A percentile compares a stretch with the other conserved stretches of the same genome.
phyloP scores from a whole-genome alignment of 75 land plant genomes.

The Pinus taeda region DNA sequence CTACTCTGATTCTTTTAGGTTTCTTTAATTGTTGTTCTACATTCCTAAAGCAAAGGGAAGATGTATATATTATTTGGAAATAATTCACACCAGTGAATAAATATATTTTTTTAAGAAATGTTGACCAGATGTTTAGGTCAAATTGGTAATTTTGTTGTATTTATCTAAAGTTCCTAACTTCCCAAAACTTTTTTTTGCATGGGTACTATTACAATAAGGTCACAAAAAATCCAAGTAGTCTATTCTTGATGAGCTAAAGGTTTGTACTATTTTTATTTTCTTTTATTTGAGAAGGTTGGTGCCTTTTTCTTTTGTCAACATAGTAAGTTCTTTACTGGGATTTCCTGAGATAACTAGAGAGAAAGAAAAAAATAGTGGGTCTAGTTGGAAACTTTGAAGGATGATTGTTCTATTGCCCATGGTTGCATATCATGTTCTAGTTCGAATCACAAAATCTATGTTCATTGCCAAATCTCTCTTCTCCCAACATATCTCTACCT shows the following conservation, averaged over 20 bases:
- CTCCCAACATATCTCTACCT: slow-evolving; percentile 7
- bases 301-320: neutral
- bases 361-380: no score
- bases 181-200: slow-evolving; percentile 1
- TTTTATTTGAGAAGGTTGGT: neutral
- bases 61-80: slow-evolving; percentile 96
- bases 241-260: slow-evolving; percentile 95
- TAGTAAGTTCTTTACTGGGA: neutral
- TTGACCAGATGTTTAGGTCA: neutral
- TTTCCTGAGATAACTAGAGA: neutral
- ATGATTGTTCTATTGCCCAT: slow-evolving; percentile 6
- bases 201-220: slow-evolving; percentile 96
- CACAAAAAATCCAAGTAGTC: slow-evolving; percentile 93
- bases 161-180: neutral
- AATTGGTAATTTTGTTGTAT: neutral
- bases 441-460: slow-evolving; percentile 6
- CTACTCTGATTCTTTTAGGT: no score
- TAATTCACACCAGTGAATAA: slow-evolving; percentile 74
- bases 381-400: no score
- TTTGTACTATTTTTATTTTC: slow-evolving; percentile 13
- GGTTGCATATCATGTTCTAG: neutral
- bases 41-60: slow-evolving; percentile 68
- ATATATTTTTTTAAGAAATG: neutral
- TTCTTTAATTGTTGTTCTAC: no score
- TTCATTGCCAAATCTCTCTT: slow-evolving; percentile 16